Evolutionary conservation across 169 alveolate genomes (phyloP), one percentile per base, ranked within the genome.

Genomic region (Eimeria praecox): DNA sequence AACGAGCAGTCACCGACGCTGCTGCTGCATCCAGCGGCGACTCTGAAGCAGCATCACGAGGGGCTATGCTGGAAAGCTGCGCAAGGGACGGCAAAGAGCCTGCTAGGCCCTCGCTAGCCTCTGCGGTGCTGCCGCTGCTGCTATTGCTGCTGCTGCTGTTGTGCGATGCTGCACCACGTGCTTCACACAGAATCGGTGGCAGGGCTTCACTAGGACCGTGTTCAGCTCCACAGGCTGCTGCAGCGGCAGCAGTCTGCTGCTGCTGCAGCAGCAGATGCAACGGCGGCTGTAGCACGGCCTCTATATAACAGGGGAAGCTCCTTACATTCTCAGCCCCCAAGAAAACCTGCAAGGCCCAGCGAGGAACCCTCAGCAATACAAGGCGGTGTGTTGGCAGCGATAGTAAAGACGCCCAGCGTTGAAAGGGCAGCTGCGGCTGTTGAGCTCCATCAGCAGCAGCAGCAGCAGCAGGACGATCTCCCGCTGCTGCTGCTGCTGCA

Each of bases 251-350:
- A 40, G 64, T 46, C 62, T 46, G 49, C 33, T 59, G 89, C 24
- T 62, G 77, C 40, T 90, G 73, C 64, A 40, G 33, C 66, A 90
- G 59, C 33, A 90, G 90, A 33, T 90, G 90, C 24, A 42, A 73
- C 6, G 95, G 86, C 62, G 95, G 95, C 90, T 90, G 95, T 40
- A 90, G 56, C 62, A 90, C 90, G 46, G 90, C 95, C 46, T 90
- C 95, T 10, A 90, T 75, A 75, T n/a, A 90, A 54, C 95, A 90
- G 90, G 85, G 95, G 82, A 90, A 90, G 46, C 71, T 40, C 40
- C 90, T 54, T 33, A 90, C 77, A n/a, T 52, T 54, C 38, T 49
- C 42, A 24, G 91, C 20, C 52, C 62, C 54, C 12, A 83, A 18
- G 24, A 83, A 83, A n/a, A 46, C 71, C 38, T 83, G 75, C 33